Percentiles rank a stretch among this genome's conserved stretches.
Evolutionary conservation across 139 green algal genomes (phyloP).

Genomic region (Eudorina sp.): DNA sequence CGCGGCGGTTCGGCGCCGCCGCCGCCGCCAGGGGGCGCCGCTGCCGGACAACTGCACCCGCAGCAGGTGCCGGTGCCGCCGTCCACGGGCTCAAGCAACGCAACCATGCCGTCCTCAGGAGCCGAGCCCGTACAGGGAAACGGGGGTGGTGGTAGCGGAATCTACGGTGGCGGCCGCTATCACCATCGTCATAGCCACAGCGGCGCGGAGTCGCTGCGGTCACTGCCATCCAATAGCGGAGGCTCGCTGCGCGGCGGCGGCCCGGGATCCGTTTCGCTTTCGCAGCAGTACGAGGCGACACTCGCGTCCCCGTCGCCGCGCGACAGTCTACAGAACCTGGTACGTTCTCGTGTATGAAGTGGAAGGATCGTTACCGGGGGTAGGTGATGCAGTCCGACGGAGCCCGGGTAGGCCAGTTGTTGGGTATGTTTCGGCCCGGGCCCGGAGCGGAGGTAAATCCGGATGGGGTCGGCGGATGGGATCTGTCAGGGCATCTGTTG

Average conservation of each 20-base stretch:
- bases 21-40: not conserved
- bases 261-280: not conserved
- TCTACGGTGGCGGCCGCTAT: constrained; percentile 29
- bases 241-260: not conserved
- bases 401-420: too few relatives aligned
- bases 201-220: constrained; percentile 18
- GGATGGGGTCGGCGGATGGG: too few relatives aligned
- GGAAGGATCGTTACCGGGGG: too few relatives aligned
- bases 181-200: constrained; percentile 23
- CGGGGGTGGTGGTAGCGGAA: constrained; percentile 21
- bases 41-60: too few relatives aligned
- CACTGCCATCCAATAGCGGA: not conserved
- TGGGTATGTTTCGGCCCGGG: too few relatives aligned
- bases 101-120: not conserved
- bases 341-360: too few relatives aligned
- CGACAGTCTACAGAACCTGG: constrained; percentile 21
- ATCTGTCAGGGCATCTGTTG: too few relatives aligned
- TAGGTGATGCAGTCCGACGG: too few relatives aligned
- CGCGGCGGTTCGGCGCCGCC: not conserved
- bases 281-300: constrained; percentile 2
- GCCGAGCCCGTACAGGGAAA: constrained; percentile 1
- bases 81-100: not conserved
- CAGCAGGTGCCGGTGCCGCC: not conserved
- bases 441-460: too few relatives aligned
- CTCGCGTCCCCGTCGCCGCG: constrained; percentile 7